Base-by-base conservation (phyloP, 2,329 filamentous ascomycete species). In the Claviceps fusiformis region DNA sequence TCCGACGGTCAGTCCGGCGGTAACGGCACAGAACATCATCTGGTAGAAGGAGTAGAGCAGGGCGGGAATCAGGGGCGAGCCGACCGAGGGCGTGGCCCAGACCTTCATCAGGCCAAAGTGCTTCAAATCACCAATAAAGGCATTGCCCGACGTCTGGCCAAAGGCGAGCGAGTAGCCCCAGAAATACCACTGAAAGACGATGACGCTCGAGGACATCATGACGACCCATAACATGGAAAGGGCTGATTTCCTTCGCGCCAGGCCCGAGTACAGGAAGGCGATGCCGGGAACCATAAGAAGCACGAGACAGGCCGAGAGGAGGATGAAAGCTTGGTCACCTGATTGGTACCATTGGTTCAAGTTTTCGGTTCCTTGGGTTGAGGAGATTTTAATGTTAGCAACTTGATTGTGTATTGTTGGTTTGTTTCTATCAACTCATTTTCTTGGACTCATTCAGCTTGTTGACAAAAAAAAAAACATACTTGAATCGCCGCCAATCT, bases 121-220 rank as follows among this genome's bases (percentile, higher is more conserved):
- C 62, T 84, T 79, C 55, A 98, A 74, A 69, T 97, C 83, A 55
- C 93, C 93, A 66, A 98, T 97, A 74, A 87, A 97, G 54, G 88
- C 86, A 73, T 88, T 96, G 62, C 81, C 89, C 5, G 85, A 87
- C 15, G 82, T 83, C 47, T 80, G 77, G 65, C 87, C 93, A 73
- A 97, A 96, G 53, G 92, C 91, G 58, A 98, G 78, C 15, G 92
- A 95, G 72, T 95, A 98, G 43, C 93, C 93, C 92, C 93, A 97
- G 71, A 98, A 96, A 67, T 96, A 97, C 93, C 93, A 98, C 75
- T 98, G 93, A 76, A 98, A 96, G 55, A 88, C 86, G 69, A 96
- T 79, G 67, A 97, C 84, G 50, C 88, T 91, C 68, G 87, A 87
- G 50, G 90, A 93, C 70, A 87, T 92, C 88, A 98, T 95, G 73